Conservation (phyloP, 768 basidiomycete species). For the Suillus tomentosus region DNA sequence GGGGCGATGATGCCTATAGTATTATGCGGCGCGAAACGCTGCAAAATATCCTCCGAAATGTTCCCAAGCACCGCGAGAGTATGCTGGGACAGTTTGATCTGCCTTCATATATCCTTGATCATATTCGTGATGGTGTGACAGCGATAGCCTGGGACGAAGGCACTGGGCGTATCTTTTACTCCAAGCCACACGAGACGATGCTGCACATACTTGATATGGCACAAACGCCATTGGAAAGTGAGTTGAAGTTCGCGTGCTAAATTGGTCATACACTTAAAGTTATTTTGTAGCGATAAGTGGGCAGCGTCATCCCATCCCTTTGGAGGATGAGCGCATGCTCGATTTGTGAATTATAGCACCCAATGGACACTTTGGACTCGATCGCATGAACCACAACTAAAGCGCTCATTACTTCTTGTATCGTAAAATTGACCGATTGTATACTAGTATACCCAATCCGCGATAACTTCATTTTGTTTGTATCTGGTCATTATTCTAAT, state of each 20-base stretch:
- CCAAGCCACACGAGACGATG: constrained; percentile 39
- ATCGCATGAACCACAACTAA: background rate
- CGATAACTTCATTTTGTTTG: background rate
- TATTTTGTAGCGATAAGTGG: constrained; percentile 35
- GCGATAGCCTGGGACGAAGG: constrained; percentile 68
- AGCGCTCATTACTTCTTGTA: background rate
- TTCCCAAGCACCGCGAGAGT: constrained; percentile 18
- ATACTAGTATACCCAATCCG: too few species aligned
- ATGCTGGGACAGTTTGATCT: constrained; percentile 30
- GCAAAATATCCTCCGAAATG: constrained; percentile 25
- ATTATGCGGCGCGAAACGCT: constrained; percentile 22
- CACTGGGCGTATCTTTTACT: constrained; percentile 59
- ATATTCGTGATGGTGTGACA: constrained; percentile 37
- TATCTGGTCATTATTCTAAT: background rate
- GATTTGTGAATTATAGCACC: constrained; percentile 24
- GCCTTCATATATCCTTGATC: constrained; percentile 19
- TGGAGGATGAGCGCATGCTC: constrained; percentile 35
- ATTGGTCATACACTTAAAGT: constrained; percentile 26
- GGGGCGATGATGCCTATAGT: constrained; percentile 27
- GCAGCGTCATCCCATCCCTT: constrained; percentile 32
- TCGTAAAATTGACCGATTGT: background rate
- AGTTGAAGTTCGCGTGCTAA: constrained; percentile 13
- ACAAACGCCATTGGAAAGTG: constrained; percentile 36
- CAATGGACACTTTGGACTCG: background rate
- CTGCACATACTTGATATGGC: constrained; percentile 56